These are phyloP conservation scores for Neurospora sp. DNA, from an alignment of 495 filamentous ascomycete species.

Conservation along the genomic window DNA sequence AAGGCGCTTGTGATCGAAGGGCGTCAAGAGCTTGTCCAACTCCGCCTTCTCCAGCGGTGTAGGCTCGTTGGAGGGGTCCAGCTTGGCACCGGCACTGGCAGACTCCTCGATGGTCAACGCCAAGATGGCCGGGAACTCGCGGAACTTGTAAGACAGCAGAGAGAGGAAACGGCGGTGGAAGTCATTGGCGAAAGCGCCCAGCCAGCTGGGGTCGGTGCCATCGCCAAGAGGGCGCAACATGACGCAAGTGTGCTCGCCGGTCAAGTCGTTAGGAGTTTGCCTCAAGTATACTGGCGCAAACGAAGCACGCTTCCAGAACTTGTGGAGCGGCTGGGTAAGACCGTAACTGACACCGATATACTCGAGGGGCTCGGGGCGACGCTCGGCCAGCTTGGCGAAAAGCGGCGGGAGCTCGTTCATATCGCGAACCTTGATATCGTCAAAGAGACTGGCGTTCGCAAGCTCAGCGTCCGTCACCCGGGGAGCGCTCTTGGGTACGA, in stretches of 20 bases:
- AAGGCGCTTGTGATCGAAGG: constrained; percentile 88
- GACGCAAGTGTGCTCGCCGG: constrained; percentile 94
- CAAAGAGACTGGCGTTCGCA: constrained; percentile 62
- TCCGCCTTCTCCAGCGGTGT: constrained; percentile 54
- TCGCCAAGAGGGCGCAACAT: constrained; percentile 76
- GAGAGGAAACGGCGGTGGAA: constrained; percentile 87
- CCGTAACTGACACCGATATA: constrained; percentile 95
- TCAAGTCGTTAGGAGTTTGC: constrained; percentile 92
- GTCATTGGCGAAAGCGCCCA: constrained; percentile 81
- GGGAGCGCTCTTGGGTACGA: constrained; percentile 52
- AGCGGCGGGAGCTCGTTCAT: constrained; percentile 86
- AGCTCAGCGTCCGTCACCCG: constrained; percentile 81
- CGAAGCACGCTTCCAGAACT: constrained; percentile 87
- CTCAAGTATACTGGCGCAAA: constrained; percentile 90
- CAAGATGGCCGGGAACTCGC: constrained; percentile 67
- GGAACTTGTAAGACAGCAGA: constrained; percentile 86
- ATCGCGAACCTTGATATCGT: constrained; percentile 84
- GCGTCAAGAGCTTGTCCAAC: constrained; percentile 67
- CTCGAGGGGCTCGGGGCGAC: constrained; percentile 70
- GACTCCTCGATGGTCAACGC: constrained; percentile 86
- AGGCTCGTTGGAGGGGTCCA: constrained; percentile 39
- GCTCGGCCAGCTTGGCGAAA: constrained; percentile 80
- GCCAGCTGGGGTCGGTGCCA: constrained; percentile 64
- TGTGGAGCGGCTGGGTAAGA: constrained; percentile 78
- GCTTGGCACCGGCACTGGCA: constrained; percentile 61